A percentile compares a stretch with the other conserved stretches of the same genome.
Evolutionary conservation across 2,329 filamentous ascomycete species (phyloP).

Genomic region (Emergomyces orientalis): DNA sequence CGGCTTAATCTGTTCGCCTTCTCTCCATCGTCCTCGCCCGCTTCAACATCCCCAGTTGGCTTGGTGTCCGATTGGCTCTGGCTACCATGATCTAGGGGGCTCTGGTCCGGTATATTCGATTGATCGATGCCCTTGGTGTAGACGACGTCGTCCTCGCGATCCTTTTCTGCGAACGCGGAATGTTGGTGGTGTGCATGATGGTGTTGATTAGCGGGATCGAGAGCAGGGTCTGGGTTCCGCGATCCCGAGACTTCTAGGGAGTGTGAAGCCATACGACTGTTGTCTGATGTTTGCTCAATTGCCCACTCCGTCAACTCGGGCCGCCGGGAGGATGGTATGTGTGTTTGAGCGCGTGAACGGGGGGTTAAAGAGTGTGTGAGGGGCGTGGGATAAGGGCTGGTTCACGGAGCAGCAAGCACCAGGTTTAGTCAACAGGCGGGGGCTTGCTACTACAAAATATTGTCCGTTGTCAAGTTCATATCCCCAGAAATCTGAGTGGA

Average conservation of each 20-base stretch:
- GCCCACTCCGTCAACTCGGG: background rate
- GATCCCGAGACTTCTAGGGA: background rate
- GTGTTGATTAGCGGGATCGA: slow-evolving; percentile 7
- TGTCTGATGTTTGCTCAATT: background rate
- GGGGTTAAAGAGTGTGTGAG: no score
- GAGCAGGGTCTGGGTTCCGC: background rate
- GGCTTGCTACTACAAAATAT: no score
- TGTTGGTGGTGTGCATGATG: slow-evolving; percentile 3
- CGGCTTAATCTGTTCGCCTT: slow-evolving; percentile 21
- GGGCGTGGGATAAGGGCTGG: background rate
- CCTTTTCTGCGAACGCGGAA: background rate
- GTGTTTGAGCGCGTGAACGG: background rate
- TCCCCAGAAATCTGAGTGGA: background rate
- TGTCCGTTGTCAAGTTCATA: no score
- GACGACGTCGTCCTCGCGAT: slow-evolving; percentile 1
- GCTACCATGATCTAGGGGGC: slow-evolving; percentile 34
- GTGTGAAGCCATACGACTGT: background rate
- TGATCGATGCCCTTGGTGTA: slow-evolving; percentile 34
- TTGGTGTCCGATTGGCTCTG: slow-evolving; percentile 16
- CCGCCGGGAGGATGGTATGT: background rate
- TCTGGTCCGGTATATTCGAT: slow-evolving; percentile 26
- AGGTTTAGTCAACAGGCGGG: background rate
- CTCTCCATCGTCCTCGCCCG: slow-evolving; percentile 28
- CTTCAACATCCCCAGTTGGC: slow-evolving; percentile 32
- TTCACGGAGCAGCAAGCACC: background rate